A percentile compares a stretch with the other conserved stretches of the same genome.
These are phyloP conservation scores for Leishmania mexicana DNA, from an alignment of 208 protist species.

Conservation along the genomic window DNA sequence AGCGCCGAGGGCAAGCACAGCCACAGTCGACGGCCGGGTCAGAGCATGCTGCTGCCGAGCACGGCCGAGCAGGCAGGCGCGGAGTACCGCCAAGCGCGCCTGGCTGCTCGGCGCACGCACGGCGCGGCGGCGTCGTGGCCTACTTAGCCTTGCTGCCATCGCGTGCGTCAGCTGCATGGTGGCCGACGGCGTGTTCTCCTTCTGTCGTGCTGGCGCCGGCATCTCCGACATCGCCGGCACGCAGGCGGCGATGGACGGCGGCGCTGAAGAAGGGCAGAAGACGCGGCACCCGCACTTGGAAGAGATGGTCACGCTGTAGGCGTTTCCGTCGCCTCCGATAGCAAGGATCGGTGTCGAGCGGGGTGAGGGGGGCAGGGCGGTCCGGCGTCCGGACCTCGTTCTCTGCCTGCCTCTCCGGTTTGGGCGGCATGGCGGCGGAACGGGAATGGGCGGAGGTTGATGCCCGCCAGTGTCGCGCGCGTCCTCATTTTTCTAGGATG, in stretches of 20 bases:
- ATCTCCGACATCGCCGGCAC: constrained; percentile 11
- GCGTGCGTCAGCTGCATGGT: constrained; percentile 15
- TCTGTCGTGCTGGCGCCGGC: constrained; percentile 26
- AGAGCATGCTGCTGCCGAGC: too few relatives aligned
- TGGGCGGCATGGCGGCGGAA: too few relatives aligned
- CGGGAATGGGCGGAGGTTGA: too few relatives aligned
- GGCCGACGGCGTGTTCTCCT: constrained; percentile 12
- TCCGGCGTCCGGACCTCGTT: too few relatives aligned
- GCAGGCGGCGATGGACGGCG: neutral
- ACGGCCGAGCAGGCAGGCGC: neutral
- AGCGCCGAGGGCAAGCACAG: constrained; percentile 16
- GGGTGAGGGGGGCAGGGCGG: too few relatives aligned
- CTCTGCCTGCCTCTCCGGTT: too few relatives aligned
- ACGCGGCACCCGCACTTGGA: neutral
- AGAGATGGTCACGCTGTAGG: neutral
- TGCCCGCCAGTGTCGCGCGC: too few relatives aligned
- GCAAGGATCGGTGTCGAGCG: too few relatives aligned
- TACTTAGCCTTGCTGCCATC: constrained; percentile 10
- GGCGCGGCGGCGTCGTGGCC: constrained; percentile 15
- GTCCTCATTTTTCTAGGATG: too few relatives aligned
- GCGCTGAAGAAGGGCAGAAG: neutral
- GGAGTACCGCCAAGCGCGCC: constrained; percentile 1
- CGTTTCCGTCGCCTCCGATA: too few relatives aligned
- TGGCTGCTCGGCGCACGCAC: constrained; percentile 4
- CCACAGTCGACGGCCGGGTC: too few relatives aligned